Base-by-base conservation (phyloP, 1,139 yeast species). In the Candida albicans region DNA sequence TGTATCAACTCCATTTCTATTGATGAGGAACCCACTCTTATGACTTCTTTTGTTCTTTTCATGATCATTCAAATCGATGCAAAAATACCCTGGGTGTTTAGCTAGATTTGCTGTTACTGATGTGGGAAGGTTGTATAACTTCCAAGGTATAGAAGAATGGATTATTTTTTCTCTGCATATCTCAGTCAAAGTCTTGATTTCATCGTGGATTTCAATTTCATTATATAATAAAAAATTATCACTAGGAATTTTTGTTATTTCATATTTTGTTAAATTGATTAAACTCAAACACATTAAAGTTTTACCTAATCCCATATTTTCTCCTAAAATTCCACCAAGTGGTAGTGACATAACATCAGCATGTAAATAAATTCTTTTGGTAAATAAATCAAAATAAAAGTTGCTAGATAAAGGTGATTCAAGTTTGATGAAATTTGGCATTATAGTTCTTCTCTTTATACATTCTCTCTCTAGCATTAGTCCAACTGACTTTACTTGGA, bases 251-350 rank as follows among this genome's bases (percentile, higher is more conserved):
- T 61, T 57, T 0, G 87, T 69, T 4, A 73, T 56, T 43, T 83
- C 84, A 53, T 61, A 65, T 49, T 75, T 79, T 0, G 89, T 77
- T 8, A 75, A 55, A 50, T 84, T 76, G 0, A 84, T 70, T 38
- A 84, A 64, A 7, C 86, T 81, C 14, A 84, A 59, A 52, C 88
- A 82, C 4, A 84, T 84, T 35, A 81, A 67, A 0, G 90, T 84
- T 56, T 84, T 84, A 0, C 91, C 91, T 13, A 83, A 62, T 0
- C 90, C 91, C 90, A 84, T 84, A 73, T 82, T 83, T 51, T 84
- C 91, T 0, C 88, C 88, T 10, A 84, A 62, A 2, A 84, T 81
- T 0, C 90, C 91, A 12, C 90, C 90, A 50, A 75, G 61, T 0
- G 87, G 82, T 3, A 79, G 62, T 15, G 54, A 50, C 52, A 70